Conservation (phyloP, 1,139 yeast genomes). For the Candida sp. region DNA sequence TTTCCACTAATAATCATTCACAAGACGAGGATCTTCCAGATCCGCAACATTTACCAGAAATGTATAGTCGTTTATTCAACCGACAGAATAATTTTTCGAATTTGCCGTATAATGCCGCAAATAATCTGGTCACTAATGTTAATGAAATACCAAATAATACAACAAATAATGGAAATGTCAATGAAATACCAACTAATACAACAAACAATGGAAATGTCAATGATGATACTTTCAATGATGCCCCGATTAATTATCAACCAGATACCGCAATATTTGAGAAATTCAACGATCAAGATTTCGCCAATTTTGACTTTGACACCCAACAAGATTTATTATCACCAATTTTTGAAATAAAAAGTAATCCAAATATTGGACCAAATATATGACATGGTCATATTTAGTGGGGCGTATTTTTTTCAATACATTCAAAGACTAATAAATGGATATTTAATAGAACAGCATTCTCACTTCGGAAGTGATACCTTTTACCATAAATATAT, state of each 20-base stretch:
- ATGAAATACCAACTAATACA: no score
- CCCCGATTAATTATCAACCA: neutral
- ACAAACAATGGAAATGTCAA: no score
- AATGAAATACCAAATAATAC: conserved; percentile 1
- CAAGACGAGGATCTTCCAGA: conserved; percentile 1
- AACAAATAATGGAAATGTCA: conserved; percentile 5
- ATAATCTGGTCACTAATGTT: conserved; percentile 2
- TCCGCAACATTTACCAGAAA: neutral
- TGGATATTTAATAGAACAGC: neutral
- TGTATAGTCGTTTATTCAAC: neutral
- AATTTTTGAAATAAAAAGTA: conserved; percentile 7
- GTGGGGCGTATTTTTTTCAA: neutral
- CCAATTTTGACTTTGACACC: neutral
- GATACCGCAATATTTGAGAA: neutral
- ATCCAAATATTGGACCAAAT: neutral
- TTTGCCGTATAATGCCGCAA: neutral
- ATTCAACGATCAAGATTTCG: neutral
- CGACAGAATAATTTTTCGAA: neutral
- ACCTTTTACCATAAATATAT: neutral
- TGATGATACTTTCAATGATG: no score
- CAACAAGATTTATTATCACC: conserved; percentile 9
- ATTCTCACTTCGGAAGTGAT: neutral
- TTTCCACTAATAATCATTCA: neutral
- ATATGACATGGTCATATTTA: conserved; percentile 2
- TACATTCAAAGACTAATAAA: neutral